These are phyloP conservation scores for Metschnikowia bowlesiae DNA, from an alignment of 805 yeast species.

Conservation along the genomic window DNA sequence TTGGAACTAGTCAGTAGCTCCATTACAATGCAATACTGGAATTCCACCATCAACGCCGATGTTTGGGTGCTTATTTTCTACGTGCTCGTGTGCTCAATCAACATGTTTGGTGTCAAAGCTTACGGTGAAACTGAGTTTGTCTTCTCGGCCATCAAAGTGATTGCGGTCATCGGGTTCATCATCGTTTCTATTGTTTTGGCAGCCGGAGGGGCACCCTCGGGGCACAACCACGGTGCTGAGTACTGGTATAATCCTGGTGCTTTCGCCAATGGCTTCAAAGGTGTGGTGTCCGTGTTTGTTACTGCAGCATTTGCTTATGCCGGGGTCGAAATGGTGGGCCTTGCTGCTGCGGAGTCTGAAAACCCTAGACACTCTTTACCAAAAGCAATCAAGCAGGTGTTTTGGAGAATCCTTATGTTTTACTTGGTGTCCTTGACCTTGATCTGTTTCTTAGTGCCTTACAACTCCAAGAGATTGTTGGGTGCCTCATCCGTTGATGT, in stretches of 20 bases:
- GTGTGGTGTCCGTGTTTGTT: conserved; percentile 67
- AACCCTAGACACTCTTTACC: conserved; percentile 68
- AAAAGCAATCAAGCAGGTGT: conserved; percentile 72
- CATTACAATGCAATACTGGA: conserved; percentile 19
- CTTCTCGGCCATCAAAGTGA: conserved; percentile 43
- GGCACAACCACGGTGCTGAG: conserved; percentile 52
- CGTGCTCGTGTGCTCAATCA: conserved; percentile 43
- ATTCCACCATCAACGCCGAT: conserved; percentile 15
- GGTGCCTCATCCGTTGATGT: conserved; percentile 51
- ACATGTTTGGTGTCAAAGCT: conserved; percentile 49
- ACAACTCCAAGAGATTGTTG: conserved; percentile 37
- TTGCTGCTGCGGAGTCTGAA: conserved; percentile 73
- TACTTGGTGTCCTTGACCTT: conserved; percentile 55
- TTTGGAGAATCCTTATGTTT: conserved; percentile 74
- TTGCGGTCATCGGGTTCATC: conserved; percentile 46
- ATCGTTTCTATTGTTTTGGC: conserved; percentile 44
- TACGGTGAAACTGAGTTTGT: conserved; percentile 58
- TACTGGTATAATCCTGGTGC: conserved; percentile 69
- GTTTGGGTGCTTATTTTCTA: conserved; percentile 54
- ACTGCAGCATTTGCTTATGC: conserved; percentile 75
- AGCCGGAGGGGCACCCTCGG: conserved; percentile 54
- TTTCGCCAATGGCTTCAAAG: conserved; percentile 62
- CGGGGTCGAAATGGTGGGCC: conserved; percentile 70
- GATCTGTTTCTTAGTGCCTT: conserved; percentile 71
- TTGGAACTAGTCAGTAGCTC: conserved; percentile 63